phyloP scores from a whole-genome alignment of 345 rosid species.

The Kandelia obovata region DNA sequence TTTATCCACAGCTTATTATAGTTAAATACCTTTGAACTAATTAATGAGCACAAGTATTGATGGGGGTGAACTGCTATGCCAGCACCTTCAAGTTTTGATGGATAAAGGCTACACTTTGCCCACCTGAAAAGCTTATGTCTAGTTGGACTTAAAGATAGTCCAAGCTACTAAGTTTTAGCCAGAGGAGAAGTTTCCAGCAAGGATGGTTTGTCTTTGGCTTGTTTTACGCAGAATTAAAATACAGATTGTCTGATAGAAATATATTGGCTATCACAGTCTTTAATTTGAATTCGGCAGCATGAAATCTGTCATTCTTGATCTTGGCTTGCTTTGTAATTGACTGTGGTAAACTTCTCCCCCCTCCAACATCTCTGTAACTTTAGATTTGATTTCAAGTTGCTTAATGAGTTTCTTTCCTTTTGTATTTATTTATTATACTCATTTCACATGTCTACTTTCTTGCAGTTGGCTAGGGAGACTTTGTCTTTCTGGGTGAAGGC shows the following conservation, averaged over 20 bases:
- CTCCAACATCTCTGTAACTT: not conserved
- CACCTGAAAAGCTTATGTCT: too few relatives aligned
- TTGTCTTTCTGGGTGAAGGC: constrained; percentile 99
- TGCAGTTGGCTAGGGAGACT: constrained; percentile 90
- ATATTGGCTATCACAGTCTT: not conserved
- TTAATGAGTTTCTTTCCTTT: not conserved
- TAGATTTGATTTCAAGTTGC: not conserved
- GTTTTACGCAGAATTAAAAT: not conserved
- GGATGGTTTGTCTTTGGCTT: not conserved
- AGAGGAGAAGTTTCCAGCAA: not conserved
- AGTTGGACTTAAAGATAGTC: too few relatives aligned
- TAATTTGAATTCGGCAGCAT: constrained; percentile 1
- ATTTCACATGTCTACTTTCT: constrained; percentile 17
- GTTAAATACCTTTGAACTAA: too few relatives aligned
- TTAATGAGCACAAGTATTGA: too few relatives aligned
- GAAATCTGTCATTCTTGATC: not conserved
- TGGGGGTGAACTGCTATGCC: too few relatives aligned
- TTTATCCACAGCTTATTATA: too few relatives aligned
- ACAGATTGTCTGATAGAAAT: not conserved
- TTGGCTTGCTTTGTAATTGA: not conserved
- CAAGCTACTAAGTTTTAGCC: not conserved
- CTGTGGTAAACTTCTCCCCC: not conserved
- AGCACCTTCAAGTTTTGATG: too few relatives aligned
- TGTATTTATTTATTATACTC: not conserved
- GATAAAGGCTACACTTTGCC: too few relatives aligned